Evolutionary conservation across 495 filamentous ascomycete species (phyloP).

Genomic region (Podospora comata): DNA sequence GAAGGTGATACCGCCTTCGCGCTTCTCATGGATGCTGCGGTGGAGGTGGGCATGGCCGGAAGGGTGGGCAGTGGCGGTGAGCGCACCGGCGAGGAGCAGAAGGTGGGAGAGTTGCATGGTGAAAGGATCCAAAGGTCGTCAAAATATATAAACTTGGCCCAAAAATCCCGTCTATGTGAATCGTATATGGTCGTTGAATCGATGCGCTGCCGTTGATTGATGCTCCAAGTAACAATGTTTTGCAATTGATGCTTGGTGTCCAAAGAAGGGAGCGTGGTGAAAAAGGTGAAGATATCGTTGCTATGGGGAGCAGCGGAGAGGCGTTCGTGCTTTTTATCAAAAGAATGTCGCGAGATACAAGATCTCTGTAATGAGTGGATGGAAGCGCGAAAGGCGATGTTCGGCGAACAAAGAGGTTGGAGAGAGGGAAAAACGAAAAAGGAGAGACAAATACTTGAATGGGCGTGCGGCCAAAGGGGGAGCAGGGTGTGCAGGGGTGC

Average conservation of each 20-base stretch:
- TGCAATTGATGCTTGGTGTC: constrained; percentile 23
- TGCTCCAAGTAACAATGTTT: not conserved
- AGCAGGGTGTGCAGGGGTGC: constrained; percentile 8
- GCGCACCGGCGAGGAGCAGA: constrained; percentile 31
- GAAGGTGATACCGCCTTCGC: constrained; percentile 17
- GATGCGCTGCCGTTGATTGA: not conserved
- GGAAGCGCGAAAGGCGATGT: constrained; percentile 31
- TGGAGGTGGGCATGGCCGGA: constrained; percentile 36
- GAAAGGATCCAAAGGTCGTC: not conserved
- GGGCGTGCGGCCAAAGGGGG: constrained; percentile 11
- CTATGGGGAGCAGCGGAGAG: not conserved
- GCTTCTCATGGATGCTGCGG: constrained; percentile 27
- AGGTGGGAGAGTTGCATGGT: constrained; percentile 34
- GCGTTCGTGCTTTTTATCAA: constrained; percentile 16
- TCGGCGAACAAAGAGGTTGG: constrained; percentile 13
- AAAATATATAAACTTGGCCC: not conserved
- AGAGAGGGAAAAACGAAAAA: constrained; percentile 23
- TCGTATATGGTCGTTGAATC: constrained; percentile 6
- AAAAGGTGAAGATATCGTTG: constrained; percentile 19
- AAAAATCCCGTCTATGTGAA: constrained; percentile 13
- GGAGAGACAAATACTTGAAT: constrained; percentile 16
- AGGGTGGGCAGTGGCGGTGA: constrained; percentile 31
- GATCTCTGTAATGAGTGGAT: constrained; percentile 37
- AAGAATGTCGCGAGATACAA: constrained; percentile 36
- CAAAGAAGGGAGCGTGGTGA: not conserved